Base-by-base conservation (phyloP, 1,284 basidiomycete species). In the Mixia osmundae region DNA sequence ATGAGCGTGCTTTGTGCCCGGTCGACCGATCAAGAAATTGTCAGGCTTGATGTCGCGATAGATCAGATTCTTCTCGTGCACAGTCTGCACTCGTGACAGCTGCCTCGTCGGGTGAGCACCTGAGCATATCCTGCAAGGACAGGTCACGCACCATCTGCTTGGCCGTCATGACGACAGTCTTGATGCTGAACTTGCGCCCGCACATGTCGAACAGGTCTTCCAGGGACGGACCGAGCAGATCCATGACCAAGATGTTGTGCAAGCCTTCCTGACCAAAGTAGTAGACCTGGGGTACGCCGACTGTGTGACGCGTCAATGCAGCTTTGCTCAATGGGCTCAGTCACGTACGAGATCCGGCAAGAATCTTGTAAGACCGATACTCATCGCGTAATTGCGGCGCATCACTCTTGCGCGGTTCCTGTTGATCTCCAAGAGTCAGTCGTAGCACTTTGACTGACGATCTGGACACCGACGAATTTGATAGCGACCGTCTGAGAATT, bases 31-130 rank as follows among this genome's bases (percentile, higher is more conserved):
- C 47, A 94, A 64, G 57, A 94, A 94, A 61, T 91, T 91, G 62
- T 94, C 85, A 4, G 83, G 83, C 58, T 94, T 94, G 65, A 94
- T 94, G 56, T 94, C 85, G 40, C 85, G 73, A 59, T 94, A 91
- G 52, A 94, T 91, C 50, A 94, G 69, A 59, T 85, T 87, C 66
- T 85, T 85, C 56, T 89, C 83, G 60, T 94, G 85, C 44, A 94
- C 87, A 19, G 78, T 82, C 59, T 91, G 82, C 21, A 89, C 80
- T 43, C 85, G 71, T 31, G 74, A 67, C 39, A 89, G 61, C 80
- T 85, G 51, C 12, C 21, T 14, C 8, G 24, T 14, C 7, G 12
- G 39, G 28, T 14, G 9, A 25, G 5, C 8, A 20, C 18, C 8
- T 7, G 10, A 15, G 12, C 11, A 24, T 9, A 25, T 19, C 20